These are phyloP conservation scores for Canavalia ensiformis DNA, from an alignment of 306 rosid genomes.

Conservation along the genomic window DNA sequence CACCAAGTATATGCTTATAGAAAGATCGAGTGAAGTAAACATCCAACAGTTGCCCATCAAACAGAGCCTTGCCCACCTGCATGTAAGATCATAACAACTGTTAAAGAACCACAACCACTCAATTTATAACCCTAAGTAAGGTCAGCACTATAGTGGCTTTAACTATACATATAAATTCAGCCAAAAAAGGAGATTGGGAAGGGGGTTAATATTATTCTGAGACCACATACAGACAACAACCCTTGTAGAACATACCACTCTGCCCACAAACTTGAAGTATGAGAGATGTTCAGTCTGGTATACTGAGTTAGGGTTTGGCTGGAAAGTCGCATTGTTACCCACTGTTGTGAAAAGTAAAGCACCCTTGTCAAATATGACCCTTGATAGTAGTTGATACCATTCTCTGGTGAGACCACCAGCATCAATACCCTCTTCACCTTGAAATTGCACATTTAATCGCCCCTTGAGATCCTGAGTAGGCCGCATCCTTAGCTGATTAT, in stretches of 20 bases:
- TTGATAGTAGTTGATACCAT: slow-evolving; percentile 96
- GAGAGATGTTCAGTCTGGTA: slow-evolving; percentile 99
- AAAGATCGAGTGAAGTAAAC: slow-evolving; percentile 98
- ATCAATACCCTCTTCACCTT: slow-evolving; percentile 99
- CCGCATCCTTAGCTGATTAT: slow-evolving; percentile 95
- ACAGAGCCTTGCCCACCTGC: slow-evolving; percentile 98
- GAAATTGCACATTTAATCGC: slow-evolving; percentile 93
- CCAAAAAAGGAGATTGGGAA: not conserved
- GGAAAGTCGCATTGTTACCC: slow-evolving; percentile 95
- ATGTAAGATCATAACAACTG: slow-evolving; percentile 44
- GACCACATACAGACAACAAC: not conserved
- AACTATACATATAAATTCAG: slow-evolving; percentile 21
- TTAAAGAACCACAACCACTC: slow-evolving; percentile 37
- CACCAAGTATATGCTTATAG: slow-evolving; percentile 97
- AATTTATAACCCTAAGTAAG: slow-evolving; percentile 27
- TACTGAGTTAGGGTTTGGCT: slow-evolving; percentile 98
- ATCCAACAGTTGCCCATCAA: slow-evolving; percentile 97
- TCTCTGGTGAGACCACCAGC: slow-evolving; percentile 99
- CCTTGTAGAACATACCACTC: slow-evolving; percentile 77
- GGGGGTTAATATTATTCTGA: not conserved
- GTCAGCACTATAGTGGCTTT: not conserved
- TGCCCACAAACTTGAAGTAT: slow-evolving; percentile 97
- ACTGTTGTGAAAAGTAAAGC: slow-evolving; percentile 97
- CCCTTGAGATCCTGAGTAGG: slow-evolving; percentile 93
- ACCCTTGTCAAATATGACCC: slow-evolving; percentile 97